phyloP scores from a whole-genome alignment of 176 grass and related monocot species.

The sorghum (Sorghum bicolor) region Sorghum_bicolor_NCBIv3 NC_012872.2:56788501-56789000 shows the following conservation, averaged over 20 bases:
- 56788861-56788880: conserved; percentile 28
- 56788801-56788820: conserved; percentile 7
- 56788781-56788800: conserved; percentile 9
- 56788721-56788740: conserved; percentile 32
- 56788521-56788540: conserved; percentile 26
- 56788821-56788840: conserved; percentile 45
- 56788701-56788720: conserved; percentile 21
- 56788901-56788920: background rate
- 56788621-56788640: conserved; percentile 8
- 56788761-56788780: conserved; percentile 14
- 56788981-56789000: background rate
- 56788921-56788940: background rate
- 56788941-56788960: background rate
- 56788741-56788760: conserved; percentile 45
- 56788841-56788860: conserved; percentile 9
- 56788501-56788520: conserved; percentile 31
- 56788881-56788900: background rate
- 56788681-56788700: conserved; percentile 34
- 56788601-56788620: conserved; percentile 23
- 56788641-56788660: conserved; percentile 27
- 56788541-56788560: background rate
- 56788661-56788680: conserved; percentile 22
- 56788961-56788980: background rate
- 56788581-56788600: background rate
- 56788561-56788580: conserved; percentile 15